phyloP scores from a whole-genome alignment of 805 yeast genomes.

The Geotrichum ghanense region DNA sequence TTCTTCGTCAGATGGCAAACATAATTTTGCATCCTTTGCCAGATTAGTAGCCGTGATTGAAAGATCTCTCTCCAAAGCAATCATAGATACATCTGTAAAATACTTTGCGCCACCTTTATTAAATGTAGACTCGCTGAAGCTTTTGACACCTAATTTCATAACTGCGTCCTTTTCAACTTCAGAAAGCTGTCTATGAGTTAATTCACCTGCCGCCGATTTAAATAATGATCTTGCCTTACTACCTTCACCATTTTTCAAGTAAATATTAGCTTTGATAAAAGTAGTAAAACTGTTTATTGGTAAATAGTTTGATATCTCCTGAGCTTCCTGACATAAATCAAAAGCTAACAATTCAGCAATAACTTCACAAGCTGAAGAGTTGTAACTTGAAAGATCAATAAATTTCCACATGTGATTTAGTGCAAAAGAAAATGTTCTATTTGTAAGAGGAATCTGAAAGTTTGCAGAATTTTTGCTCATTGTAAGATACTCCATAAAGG shows the following conservation, averaged over 20 bases:
- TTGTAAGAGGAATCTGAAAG: neutral
- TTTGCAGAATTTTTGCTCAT: neutral
- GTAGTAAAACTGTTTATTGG: conserved; percentile 7
- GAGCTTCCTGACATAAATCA: conserved; percentile 1
- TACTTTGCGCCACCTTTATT: conserved; percentile 5
- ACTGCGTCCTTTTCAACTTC: neutral
- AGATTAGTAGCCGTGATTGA: conserved; percentile 28
- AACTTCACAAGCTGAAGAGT: neutral
- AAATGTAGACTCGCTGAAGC: neutral
- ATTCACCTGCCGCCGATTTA: conserved; percentile 18
- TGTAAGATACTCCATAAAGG: neutral
- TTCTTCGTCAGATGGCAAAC: conserved; percentile 15
- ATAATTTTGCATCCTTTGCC: conserved; percentile 19
- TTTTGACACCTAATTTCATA: neutral
- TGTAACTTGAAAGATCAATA: neutral
- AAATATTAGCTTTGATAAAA: conserved; percentile 21
- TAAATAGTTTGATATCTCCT: conserved; percentile 8
- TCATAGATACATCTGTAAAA: conserved; percentile 5
- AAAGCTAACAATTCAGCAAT: neutral
- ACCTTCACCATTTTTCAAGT: conserved; percentile 18
- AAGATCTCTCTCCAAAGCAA: neutral
- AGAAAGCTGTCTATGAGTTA: conserved; percentile 17
- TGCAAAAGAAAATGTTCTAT: neutral
- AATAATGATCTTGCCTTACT: conserved; percentile 25
- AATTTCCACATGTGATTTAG: neutral